A percentile compares a stretch with the other conserved stretches of the same genome.
Conservation (phyloP, 352 stramenopile genomes). For the Pythium volutum region DNA sequence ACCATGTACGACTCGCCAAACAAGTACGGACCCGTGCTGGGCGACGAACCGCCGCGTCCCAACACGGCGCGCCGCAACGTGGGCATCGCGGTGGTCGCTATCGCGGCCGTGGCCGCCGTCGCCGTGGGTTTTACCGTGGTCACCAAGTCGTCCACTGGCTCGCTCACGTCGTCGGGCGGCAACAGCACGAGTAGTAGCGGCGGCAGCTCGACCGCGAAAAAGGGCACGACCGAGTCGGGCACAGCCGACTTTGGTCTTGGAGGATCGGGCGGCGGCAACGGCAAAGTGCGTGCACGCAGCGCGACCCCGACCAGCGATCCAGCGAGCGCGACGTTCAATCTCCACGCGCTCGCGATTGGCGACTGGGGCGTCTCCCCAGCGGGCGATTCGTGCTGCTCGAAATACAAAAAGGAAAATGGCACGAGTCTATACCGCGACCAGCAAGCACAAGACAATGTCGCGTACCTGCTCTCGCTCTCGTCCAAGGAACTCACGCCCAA, state of each 20-base stretch:
- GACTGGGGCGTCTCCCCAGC: constrained; percentile 24
- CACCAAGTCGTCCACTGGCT: not conserved
- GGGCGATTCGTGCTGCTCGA: constrained; percentile 27
- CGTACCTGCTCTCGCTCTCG: constrained; percentile 29
- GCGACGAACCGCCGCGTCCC: constrained; percentile 8
- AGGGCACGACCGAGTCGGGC: not conserved
- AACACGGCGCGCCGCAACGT: not conserved
- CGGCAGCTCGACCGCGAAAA: not conserved
- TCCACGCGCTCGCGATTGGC: constrained; percentile 24
- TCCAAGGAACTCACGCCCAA: constrained; percentile 45
- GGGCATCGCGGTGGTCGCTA: not conserved
- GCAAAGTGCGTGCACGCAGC: not conserved
- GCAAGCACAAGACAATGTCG: constrained; percentile 30
- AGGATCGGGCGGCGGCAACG: not conserved
- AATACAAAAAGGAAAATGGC: constrained; percentile 24
- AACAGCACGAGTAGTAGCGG: not conserved
- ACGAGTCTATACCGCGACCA: constrained; percentile 26
- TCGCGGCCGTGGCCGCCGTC: constrained; percentile 8
- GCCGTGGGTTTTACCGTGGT: constrained; percentile 1
- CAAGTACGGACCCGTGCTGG: constrained; percentile 12
- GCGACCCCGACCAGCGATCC: constrained; percentile 7
- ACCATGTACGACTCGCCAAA: constrained; percentile 3
- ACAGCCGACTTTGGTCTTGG: not conserved
- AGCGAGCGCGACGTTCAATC: constrained; percentile 8
- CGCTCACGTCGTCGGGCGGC: not conserved